These are phyloP conservation scores for Blastomyces silverae DNA, from an alignment of 2,329 filamentous ascomycete species.

Conservation along the genomic window DNA sequence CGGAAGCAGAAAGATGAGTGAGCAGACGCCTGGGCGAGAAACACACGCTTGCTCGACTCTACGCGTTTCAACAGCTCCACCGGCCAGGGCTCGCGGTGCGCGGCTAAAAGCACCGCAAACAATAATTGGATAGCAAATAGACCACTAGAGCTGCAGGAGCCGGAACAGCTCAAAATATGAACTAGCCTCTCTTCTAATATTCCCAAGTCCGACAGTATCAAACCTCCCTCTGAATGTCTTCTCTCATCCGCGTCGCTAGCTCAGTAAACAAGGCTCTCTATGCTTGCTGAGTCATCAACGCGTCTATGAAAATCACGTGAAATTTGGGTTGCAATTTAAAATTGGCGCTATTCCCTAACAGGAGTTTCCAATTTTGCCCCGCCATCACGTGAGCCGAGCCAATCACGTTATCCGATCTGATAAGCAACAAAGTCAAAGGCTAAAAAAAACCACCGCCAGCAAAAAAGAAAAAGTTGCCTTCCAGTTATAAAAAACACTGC, in stretches of 20 bases:
- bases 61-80: conserved; percentile 15
- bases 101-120: background rate
- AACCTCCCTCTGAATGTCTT: background rate
- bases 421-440: no score
- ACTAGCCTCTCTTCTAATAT: background rate
- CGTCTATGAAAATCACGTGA: background rate
- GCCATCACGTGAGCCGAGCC: background rate
- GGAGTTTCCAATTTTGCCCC: background rate
- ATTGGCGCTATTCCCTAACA: background rate
- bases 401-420: background rate
- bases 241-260: no score
- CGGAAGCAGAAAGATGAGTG: background rate
- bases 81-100: conserved; percentile 10
- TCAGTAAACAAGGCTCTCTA: no score
- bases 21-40: conserved; percentile 10
- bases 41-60: conserved; percentile 13
- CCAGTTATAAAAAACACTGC: no score
- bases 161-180: background rate
- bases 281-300: conserved; percentile 11
- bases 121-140: background rate
- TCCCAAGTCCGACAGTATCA: background rate
- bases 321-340: background rate
- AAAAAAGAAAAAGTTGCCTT: no score
- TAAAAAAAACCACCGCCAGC: no score
- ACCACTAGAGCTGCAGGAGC: background rate